Evolutionary conservation across 768 basidiomycete genomes (phyloP), one percentile per base, ranked within the genome.

Genomic region (Sarcodon sp.): DNA sequence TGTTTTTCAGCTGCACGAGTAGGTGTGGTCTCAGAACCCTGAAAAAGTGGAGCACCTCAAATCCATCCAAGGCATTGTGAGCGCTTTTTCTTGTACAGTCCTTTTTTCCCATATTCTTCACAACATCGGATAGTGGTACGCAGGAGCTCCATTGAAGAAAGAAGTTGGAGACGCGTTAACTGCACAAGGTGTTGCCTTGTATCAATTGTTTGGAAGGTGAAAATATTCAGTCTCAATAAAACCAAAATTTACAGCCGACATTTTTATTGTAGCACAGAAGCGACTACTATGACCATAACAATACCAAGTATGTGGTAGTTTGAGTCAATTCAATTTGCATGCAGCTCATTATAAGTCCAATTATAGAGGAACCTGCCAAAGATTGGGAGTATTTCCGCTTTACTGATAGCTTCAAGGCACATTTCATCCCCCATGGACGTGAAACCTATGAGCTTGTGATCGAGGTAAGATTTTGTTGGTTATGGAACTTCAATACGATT

Each of bases 21-120:
- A 56, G 55, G 47, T 50, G 13, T 57, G 53, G 56, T 44, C 56
- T 5, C 45, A 43, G 12, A 43, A 53, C 32, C 54, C 54, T 11
- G 51, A 44, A 9, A 51, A 57, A 35, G 49, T 52, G 46, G 41
- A 47, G 18, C 27, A 34, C 35, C 41, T 57, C 37, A 54, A 53
- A 47, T 51, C 53, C 4, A 45, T 53, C 2, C 39, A 45, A 5
- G 54, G 52, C 12, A 49, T 57, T 32, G 56, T 55, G 16, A 15
- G 51, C 43, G 47, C 9, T 36, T 39, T 36, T 39, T 38, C 3
- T 10, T 15, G 16, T 37, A 27, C 4, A 27, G 5, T 15, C 7
- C 13, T 13, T 18, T 3, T 1, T 33, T 3, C 18, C 6, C 1
- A 1, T 3, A 9, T 6, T 18, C 6, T 37, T 6, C 13, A 6